phyloP scores from a whole-genome alignment of 1,284 basidiomycete genomes.

The Wolfiporia cocos region DNA sequence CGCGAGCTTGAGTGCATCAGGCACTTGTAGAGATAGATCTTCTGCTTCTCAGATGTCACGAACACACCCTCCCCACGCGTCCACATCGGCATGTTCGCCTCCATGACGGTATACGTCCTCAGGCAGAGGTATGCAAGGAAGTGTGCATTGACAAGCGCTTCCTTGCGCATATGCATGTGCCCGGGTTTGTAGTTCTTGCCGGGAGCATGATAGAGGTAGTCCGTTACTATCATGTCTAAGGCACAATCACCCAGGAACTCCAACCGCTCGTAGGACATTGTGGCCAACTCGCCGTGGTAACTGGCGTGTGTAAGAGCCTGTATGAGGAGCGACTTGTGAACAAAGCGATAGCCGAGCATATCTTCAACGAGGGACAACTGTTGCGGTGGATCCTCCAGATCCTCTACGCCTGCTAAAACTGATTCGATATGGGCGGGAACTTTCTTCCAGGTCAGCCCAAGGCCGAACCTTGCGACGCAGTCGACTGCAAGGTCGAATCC shows the following conservation, averaged over 20 bases:
- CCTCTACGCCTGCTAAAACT: constrained; percentile 39
- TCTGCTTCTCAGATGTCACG: constrained; percentile 36
- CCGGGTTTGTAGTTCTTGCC: constrained; percentile 62
- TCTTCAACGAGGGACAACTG: constrained; percentile 54
- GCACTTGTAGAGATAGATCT: constrained; percentile 55
- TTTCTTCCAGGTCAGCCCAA: constrained; percentile 51
- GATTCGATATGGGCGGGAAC: constrained; percentile 39
- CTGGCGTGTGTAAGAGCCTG: constrained; percentile 78
- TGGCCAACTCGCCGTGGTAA: constrained; percentile 51
- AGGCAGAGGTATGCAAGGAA: constrained; percentile 65
- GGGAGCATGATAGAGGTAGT: constrained; percentile 56
- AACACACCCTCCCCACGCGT: constrained; percentile 25
- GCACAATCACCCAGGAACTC: constrained; percentile 80
- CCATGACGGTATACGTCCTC: constrained; percentile 33
- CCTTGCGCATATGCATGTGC: constrained; percentile 59
- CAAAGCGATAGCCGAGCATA: constrained; percentile 69
- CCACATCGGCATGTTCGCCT: constrained; percentile 44
- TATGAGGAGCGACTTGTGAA: constrained; percentile 55
- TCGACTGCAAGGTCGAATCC: constrained; percentile 57
- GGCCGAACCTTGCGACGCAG: constrained; percentile 48
- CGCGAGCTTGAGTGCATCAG: constrained; percentile 57
- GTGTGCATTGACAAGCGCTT: constrained; percentile 64
- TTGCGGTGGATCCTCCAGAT: constrained; percentile 36
- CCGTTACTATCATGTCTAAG: constrained; percentile 58
- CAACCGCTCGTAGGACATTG: constrained; percentile 75